Base-by-base conservation (phyloP, 805 yeast genomes). In the Yamadazyma scolyti region DNA sequence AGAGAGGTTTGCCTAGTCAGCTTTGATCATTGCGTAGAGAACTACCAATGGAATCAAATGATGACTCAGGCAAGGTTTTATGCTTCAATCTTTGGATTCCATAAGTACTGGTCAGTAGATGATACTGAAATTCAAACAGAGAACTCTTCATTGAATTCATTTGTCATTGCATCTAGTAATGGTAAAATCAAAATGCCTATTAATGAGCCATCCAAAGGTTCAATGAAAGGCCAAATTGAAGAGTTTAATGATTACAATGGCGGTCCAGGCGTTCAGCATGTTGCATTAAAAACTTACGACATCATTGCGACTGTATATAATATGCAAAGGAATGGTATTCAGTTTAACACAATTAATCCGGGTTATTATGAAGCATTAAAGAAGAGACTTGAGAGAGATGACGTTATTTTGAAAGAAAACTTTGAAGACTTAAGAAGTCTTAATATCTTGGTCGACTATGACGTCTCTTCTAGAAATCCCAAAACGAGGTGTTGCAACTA, bases 221-320 rank as follows among this genome's bases (percentile, higher is more conserved):
- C 61, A 24, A 71, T 71, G 50, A 75, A 67, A 48, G 78, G 89
- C 3, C 95, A 86, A 50, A 80, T 86, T 37, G 94, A 85, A 54
- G 96, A 86, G 54, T 86, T 81, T 50, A 56, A 81, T 40, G 82
- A 79, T 31, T 86, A 65, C 47, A 71, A 84, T 52, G 73, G 74
- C 28, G 95, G 95, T 0, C 82, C 94, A 0, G 95, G 95, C 3
- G 73, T 87, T 20, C 95, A 86, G 57, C 95, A 86, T 49, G 62
- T 86, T 47, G 95, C 95, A 0, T 52, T 86, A 15, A 56, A 62
- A 30, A 84, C 90, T 0, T 55, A 62, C 16, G 66, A 82, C 52
- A 85, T 86, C 23, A 43, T 84, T 13, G 49, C 51, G 2, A 65
- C 87, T 0, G 80, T 86, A 9, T 39, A 50, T 2, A 56, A 64